Percentiles rank a stretch among this genome's conserved stretches.
Evolutionary conservation across 2,329 filamentous ascomycete genomes (phyloP).

Genomic region (Cercospora nicotianae): DNA sequence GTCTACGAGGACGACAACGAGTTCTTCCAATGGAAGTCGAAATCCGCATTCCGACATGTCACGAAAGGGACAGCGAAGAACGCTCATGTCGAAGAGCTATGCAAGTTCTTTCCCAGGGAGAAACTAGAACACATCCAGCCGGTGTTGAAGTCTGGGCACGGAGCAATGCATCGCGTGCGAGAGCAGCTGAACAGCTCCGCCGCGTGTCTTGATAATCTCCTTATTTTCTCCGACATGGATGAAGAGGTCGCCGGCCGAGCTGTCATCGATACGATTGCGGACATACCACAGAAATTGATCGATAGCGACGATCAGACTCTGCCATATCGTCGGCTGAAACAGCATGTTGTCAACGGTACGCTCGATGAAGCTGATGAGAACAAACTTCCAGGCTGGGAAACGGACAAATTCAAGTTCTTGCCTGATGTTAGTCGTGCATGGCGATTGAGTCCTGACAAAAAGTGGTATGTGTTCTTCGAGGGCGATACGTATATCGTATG

Average conservation of each 20-base stretch:
- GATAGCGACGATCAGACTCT: conserved; percentile 20
- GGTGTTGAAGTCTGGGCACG: conserved; percentile 53
- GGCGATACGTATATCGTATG: conserved; percentile 52
- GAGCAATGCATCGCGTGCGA: conserved; percentile 46
- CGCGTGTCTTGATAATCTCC: conserved; percentile 50
- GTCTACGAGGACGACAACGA: conserved; percentile 4
- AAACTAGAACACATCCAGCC: conserved; percentile 48
- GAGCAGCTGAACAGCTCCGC: conserved; percentile 56
- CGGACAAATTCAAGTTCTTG: conserved; percentile 58
- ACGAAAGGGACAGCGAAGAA: conserved; percentile 13
- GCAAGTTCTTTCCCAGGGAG: conserved; percentile 43
- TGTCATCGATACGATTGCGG: conserved; percentile 49
- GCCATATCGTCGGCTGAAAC: conserved; percentile 21
- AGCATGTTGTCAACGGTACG: conserved; percentile 22
- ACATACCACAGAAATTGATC: conserved; percentile 42
- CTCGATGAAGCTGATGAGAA: conserved; percentile 9
- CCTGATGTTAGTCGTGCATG: conserved; percentile 54
- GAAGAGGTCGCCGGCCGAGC: conserved; percentile 42
- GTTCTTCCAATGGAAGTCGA: conserved; percentile 28
- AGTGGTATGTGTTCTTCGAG: conserved; percentile 57
- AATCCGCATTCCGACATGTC: conserved; percentile 23
- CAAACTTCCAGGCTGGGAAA: conserved; percentile 46
- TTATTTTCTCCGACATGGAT: conserved; percentile 53
- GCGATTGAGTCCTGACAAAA: conserved; percentile 46
- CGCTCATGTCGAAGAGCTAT: conserved; percentile 37